Conservation (phyloP, 1,284 basidiomycete species). For the Tilletia walkeri region DNA sequence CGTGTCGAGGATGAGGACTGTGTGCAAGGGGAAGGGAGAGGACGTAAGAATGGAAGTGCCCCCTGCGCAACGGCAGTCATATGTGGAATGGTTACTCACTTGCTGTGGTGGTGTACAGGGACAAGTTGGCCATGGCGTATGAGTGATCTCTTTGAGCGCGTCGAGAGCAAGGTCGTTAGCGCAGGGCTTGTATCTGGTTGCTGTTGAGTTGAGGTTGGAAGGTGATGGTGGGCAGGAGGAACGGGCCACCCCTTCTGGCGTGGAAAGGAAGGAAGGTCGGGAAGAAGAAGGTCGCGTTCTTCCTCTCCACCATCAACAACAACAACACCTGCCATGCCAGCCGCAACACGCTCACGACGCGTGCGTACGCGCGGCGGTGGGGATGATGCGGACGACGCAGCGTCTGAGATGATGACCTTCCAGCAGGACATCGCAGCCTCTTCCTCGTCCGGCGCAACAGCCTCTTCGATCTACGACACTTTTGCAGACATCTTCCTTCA, state of each 20-base stretch:
- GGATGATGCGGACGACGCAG: not conserved
- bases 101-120: constrained; percentile 51
- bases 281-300: no score
- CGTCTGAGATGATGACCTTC: no score
- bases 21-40: not conserved
- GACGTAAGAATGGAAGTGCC: not conserved
- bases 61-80: constrained; percentile 16
- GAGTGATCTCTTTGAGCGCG: not conserved
- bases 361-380: not conserved
- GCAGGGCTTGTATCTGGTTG: not conserved
- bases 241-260: no score
- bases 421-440: not conserved
- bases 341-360: not conserved
- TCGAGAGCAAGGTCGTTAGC: not conserved
- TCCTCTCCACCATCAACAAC: not conserved
- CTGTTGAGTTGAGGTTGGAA: not conserved
- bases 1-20: constrained; percentile 86
- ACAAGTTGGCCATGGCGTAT: constrained; percentile 46
- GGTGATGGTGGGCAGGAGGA: not conserved
- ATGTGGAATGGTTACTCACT: constrained; percentile 21
- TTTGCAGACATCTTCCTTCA: constrained; percentile 10
- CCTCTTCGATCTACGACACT: constrained; percentile 8
- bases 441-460: not conserved
- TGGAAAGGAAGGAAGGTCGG: no score
- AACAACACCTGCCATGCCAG: not conserved